Percentiles rank a stretch among this genome's conserved stretches.
Evolutionary conservation across 148 eudicot species (phyloP).

Genomic region (Rhododendron vialii): DNA sequence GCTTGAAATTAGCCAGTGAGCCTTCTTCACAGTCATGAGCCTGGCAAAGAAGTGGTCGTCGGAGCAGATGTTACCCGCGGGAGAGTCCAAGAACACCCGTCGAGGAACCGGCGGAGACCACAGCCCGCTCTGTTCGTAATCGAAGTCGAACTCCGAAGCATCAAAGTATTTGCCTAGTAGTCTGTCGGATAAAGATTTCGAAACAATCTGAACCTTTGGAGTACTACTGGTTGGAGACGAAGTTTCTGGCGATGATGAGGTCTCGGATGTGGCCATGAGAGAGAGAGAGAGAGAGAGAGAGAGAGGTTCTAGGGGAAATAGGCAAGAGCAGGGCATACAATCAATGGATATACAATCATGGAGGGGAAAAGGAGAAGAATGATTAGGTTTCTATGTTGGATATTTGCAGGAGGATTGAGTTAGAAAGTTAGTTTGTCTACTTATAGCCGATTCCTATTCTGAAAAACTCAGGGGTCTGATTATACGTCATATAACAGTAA

Average conservation of each 20-base stretch:
- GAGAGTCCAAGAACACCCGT: constrained; percentile 36
- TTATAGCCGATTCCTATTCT: not conserved
- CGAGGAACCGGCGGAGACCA: constrained; percentile 62
- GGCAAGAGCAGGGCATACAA: not conserved
- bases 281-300: not conserved
- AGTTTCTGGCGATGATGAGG: not conserved
- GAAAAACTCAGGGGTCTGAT: not conserved
- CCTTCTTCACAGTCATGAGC: constrained; percentile 2
- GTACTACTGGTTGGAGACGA: not conserved
- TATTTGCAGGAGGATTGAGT: not conserved
- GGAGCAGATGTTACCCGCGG: constrained; percentile 24
- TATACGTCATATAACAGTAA: too few relatives aligned
- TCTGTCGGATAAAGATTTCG: constrained; percentile 50
- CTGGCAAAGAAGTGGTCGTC: constrained; percentile 10
- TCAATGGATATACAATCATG: not conserved
- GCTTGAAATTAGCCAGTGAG: constrained; percentile 4
- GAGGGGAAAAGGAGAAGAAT: not conserved
- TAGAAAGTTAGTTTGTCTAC: not conserved
- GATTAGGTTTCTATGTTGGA: not conserved
- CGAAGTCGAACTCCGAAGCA: constrained; percentile 57
- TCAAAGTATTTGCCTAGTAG: constrained; percentile 55
- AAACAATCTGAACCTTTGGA: constrained; percentile 28
- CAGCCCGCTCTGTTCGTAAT: constrained; percentile 41
- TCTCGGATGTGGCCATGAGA: constrained; percentile 1
- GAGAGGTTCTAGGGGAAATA: not conserved